These are phyloP conservation scores for Fragaria iinumae DNA, from an alignment of 306 rosid genomes.

Conservation along the genomic window DNA sequence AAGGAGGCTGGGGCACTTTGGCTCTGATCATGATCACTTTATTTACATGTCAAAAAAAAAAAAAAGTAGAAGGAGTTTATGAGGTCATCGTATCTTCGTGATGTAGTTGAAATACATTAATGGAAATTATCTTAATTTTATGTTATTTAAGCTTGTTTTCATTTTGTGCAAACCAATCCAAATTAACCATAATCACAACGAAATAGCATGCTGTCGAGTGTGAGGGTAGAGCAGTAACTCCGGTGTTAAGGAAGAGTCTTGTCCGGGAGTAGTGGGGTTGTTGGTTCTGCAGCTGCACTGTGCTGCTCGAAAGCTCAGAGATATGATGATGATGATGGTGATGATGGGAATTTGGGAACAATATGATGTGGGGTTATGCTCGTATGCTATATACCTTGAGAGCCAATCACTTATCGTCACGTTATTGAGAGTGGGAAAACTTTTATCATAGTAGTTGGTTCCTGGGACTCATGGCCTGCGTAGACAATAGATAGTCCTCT, in stretches of 20 bases:
- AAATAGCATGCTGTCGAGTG: neutral
- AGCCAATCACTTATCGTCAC: neutral
- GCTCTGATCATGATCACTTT: constrained; percentile 41
- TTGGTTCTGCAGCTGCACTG: neutral
- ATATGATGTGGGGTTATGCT: neutral
- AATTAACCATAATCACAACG: neutral
- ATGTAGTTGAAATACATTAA: constrained; percentile 8
- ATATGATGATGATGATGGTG: neutral
- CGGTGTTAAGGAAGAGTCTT: neutral
- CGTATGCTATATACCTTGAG: neutral
- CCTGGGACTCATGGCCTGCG: neutral
- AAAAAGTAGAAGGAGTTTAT: neutral
- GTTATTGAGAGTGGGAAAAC: neutral
- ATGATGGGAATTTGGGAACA: neutral
- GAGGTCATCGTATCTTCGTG: neutral
- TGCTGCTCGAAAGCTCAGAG: neutral
- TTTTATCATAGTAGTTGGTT: neutral
- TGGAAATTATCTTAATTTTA: neutral
- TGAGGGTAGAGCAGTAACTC: neutral
- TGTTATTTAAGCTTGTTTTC: neutral
- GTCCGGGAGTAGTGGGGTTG: neutral
- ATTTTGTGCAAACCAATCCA: neutral
- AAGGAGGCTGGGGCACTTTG: constrained; percentile 97
- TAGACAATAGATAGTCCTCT: neutral
- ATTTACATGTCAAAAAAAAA: neutral